These are phyloP conservation scores for Stipa capillata DNA, from an alignment of 176 grass and related monocot species.

Conservation along the genomic window DNA sequence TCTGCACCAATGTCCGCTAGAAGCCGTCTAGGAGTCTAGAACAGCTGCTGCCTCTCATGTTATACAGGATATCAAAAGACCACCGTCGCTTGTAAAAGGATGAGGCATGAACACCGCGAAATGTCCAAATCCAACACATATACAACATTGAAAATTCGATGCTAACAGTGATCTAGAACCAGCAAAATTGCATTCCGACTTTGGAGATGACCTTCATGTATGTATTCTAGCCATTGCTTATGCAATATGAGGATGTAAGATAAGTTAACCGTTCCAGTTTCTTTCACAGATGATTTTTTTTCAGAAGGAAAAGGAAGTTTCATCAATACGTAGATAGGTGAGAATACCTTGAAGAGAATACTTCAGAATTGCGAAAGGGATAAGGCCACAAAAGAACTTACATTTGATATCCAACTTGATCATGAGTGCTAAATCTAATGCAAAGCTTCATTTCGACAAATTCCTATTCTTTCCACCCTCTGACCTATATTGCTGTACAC, in stretches of 20 bases:
- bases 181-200: background rate
- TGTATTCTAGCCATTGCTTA: background rate
- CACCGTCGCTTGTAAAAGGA: too few relatives aligned
- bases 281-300: background rate
- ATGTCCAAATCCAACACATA: too few relatives aligned
- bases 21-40: background rate
- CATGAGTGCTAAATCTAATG: conserved; percentile 19
- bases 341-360: background rate
- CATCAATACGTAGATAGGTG: conserved; percentile 20
- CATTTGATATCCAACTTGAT: conserved; percentile 4
- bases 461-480: conserved; percentile 4
- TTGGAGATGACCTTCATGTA: background rate
- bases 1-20: background rate
- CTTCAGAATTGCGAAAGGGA: background rate
- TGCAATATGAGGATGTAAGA: background rate
- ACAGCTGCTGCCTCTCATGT: background rate
- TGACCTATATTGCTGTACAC: conserved; percentile 37
- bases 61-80: too few relatives aligned
- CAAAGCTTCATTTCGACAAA: conserved; percentile 37
- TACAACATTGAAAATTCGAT: background rate
- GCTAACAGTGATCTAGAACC: background rate
- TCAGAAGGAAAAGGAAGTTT: background rate
- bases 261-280: background rate
- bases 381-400: background rate
- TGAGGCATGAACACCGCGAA: too few relatives aligned